Conservation (phyloP, 192 early-diverging fungal species). For the Phlyctochytrium planicorne region DNA sequence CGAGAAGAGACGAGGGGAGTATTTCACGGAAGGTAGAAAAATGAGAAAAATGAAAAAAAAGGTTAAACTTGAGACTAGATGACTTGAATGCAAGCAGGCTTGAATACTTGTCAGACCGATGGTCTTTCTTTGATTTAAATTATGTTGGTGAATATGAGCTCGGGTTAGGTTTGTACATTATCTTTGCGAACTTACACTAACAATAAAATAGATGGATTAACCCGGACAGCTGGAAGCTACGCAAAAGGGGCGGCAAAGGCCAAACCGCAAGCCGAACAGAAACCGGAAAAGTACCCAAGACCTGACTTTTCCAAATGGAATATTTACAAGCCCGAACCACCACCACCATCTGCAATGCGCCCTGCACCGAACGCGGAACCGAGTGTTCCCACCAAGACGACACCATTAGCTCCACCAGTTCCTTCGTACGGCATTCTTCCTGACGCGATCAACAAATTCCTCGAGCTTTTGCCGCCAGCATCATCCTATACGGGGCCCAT, state of each 20-base stretch:
- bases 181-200: constrained; percentile 46
- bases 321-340: constrained; percentile 57
- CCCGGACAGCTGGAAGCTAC: background rate
- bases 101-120: constrained; percentile 57
- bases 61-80: no score
- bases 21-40: constrained; percentile 64
- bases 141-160: constrained; percentile 73
- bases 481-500: constrained; percentile 34
- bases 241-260: constrained; percentile 1
- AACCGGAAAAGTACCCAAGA: constrained; percentile 67
- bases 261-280: constrained; percentile 8
- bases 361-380: background rate
- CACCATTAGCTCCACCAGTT: background rate
- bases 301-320: constrained; percentile 75
- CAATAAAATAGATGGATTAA: background rate
- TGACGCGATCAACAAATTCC: constrained; percentile 32
- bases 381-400: background rate
- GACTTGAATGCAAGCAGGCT: constrained; percentile 11
- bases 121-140: constrained; percentile 75
- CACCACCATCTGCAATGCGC: constrained; percentile 6
- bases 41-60: no score
- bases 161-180: no score
- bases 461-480: constrained; percentile 33
- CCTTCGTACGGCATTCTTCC: constrained; percentile 23
- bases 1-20: constrained; percentile 74